Percentiles rank a stretch among this genome's conserved stretches.
phyloP scores from a whole-genome alignment of 345 rosid genomes.

The Brassica napus region DNA sequence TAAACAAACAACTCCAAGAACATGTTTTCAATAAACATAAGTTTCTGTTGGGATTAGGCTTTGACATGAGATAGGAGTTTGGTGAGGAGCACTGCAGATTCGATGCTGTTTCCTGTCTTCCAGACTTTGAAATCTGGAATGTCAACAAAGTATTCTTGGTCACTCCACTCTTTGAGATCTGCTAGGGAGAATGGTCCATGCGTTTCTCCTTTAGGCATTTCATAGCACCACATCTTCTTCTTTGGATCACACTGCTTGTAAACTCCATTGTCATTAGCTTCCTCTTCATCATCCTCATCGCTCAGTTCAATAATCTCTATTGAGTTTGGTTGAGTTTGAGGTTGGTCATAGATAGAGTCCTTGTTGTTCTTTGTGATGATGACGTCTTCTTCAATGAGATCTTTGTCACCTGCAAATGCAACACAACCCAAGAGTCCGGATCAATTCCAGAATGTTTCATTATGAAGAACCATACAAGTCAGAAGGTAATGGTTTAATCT shows the following conservation, averaged over 20 bases:
- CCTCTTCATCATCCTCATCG: slow-evolving; percentile 41
- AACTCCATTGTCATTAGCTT: slow-evolving; percentile 4
- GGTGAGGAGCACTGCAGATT: slow-evolving; percentile 45
- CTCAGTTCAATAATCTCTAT: slow-evolving; percentile 55
- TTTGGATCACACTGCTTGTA: slow-evolving; percentile 4
- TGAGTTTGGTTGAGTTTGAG: slow-evolving; percentile 19
- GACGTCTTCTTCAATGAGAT: slow-evolving; percentile 7
- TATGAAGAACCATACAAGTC: neutral
- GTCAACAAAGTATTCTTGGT: slow-evolving; percentile 44
- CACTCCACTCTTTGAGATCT: slow-evolving; percentile 56
- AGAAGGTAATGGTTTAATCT: neutral
- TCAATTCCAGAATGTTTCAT: neutral
- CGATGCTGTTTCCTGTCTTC: slow-evolving; percentile 48
- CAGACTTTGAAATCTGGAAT: slow-evolving; percentile 62
- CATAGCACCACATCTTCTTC: slow-evolving; percentile 58
- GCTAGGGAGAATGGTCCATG: slow-evolving; percentile 66
- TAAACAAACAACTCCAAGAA: too few species aligned
- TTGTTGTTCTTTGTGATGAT: slow-evolving; percentile 17
- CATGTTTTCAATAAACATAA: neutral
- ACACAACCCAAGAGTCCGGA: neutral
- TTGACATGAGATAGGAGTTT: slow-evolving; percentile 9
- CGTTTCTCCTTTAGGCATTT: slow-evolving; percentile 51
- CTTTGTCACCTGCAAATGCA: slow-evolving; percentile 20
- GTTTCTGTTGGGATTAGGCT: slow-evolving; percentile 19
- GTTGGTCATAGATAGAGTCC: neutral